A percentile compares a stretch with the other conserved stretches of the same genome.
Evolutionary conservation across 305 asterid genomes (phyloP).

Genomic region (Solanum chacoense): DNA sequence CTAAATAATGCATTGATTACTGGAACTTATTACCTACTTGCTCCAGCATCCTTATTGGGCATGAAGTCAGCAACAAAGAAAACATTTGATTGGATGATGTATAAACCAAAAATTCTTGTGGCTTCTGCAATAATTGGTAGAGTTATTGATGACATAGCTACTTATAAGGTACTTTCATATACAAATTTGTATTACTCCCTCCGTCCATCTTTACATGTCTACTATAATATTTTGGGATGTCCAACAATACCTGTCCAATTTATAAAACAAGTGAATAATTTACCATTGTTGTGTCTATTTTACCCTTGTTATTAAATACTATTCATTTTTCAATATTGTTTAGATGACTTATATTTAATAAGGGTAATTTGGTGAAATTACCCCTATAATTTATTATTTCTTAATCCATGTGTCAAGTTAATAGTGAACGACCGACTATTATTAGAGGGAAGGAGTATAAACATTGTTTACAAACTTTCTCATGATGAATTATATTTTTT

Average conservation of each 20-base stretch:
- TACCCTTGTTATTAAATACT: background rate
- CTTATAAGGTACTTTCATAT: background rate
- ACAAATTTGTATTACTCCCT: background rate
- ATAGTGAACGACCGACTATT: background rate
- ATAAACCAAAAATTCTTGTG: constrained; percentile 1
- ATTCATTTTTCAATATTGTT: background rate
- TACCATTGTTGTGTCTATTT: too few species aligned
- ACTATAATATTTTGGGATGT: background rate
- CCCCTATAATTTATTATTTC: too few species aligned
- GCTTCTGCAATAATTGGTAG: background rate
- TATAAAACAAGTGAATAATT: background rate
- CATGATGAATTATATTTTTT: background rate
- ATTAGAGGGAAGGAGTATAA: background rate
- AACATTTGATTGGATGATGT: background rate
- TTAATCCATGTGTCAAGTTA: background rate
- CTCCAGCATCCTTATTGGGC: background rate
- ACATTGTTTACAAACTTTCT: background rate
- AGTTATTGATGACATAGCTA: background rate
- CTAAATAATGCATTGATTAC: constrained; percentile 1
- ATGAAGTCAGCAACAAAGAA: background rate
- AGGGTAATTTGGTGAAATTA: too few species aligned
- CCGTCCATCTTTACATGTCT: too few species aligned
- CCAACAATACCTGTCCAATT: background rate
- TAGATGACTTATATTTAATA: background rate
- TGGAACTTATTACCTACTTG: background rate